A percentile compares a stretch with the other conserved stretches of the same genome.
Evolutionary conservation across 345 rosid species (phyloP).

Genomic region (Rhodamnia rubescens): DNA sequence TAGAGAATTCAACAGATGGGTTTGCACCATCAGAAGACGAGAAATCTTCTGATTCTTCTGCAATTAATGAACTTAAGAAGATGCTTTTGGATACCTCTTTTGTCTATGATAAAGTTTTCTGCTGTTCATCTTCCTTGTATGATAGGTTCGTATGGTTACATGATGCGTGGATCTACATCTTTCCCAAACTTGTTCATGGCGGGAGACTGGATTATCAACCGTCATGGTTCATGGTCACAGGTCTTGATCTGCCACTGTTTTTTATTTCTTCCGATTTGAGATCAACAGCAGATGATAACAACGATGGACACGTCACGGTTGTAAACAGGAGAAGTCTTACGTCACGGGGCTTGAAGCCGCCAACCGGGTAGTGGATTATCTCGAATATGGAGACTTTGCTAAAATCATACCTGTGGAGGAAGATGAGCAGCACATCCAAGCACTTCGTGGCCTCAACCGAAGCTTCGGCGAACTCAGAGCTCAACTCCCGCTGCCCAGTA

Average conservation of each 20-base stretch:
- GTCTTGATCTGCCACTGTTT: neutral
- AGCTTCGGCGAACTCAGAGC: slow-evolving; percentile 25
- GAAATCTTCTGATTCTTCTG: neutral
- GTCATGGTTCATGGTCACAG: slow-evolving; percentile 69
- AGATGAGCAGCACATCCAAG: slow-evolving; percentile 49
- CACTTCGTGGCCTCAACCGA: slow-evolving; percentile 31
- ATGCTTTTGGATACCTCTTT: neutral
- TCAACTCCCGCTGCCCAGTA: slow-evolving; percentile 24
- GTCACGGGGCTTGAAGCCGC: slow-evolving; percentile 49
- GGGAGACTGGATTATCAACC: slow-evolving; percentile 48
- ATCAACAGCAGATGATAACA: neutral
- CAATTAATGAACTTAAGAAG: neutral
- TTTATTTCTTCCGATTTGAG: neutral
- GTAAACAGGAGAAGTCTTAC: slow-evolving; percentile 36
- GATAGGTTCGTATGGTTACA: slow-evolving; percentile 48
- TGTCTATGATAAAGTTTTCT: neutral
- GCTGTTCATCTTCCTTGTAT: neutral
- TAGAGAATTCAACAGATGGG: neutral
- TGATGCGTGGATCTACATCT: slow-evolving; percentile 48
- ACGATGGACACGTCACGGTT: neutral
- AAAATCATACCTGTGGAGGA: slow-evolving; percentile 40
- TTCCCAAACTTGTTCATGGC: slow-evolving; percentile 58
- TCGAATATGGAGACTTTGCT: slow-evolving; percentile 39
- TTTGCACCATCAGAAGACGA: neutral
- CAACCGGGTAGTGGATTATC: slow-evolving; percentile 30